A percentile compares a stretch with the other conserved stretches of the same genome.
Conservation (phyloP, 108 stramenopile species). For the Fistulifera pelliculosa region DNA sequence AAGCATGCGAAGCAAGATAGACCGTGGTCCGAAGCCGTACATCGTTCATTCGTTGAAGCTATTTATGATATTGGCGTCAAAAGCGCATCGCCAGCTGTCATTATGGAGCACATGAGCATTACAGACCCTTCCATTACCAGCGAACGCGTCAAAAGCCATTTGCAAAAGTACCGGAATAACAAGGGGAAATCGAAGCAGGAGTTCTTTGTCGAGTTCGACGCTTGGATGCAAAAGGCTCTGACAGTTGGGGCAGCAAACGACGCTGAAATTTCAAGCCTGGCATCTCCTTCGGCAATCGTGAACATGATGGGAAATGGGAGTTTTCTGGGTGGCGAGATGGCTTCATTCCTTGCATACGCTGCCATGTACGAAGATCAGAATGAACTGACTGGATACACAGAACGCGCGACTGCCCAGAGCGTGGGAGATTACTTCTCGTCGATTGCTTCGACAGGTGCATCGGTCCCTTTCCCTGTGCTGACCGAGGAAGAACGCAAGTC, state of each 20-base stretch:
- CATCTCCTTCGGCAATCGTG: slow-evolving; percentile 1
- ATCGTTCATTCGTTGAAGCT: slow-evolving; percentile 32
- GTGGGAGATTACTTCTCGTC: neutral
- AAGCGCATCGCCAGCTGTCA: slow-evolving; percentile 34
- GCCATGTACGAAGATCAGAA: slow-evolving; percentile 20
- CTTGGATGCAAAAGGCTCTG: slow-evolving; percentile 19
- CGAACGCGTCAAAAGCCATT: slow-evolving; percentile 41
- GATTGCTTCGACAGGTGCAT: slow-evolving; percentile 9
- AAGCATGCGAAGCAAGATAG: no score
- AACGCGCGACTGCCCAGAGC: neutral
- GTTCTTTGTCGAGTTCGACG: slow-evolving; percentile 37
- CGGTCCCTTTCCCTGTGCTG: slow-evolving; percentile 26
- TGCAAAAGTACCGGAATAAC: slow-evolving; percentile 46
- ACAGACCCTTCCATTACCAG: slow-evolving; percentile 27
- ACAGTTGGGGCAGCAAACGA: slow-evolving; percentile 14
- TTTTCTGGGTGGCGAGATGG: slow-evolving; percentile 31
- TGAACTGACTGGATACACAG: neutral
- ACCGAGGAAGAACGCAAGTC: slow-evolving; percentile 40
- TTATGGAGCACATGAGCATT: slow-evolving; percentile 38
- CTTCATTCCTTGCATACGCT: slow-evolving; percentile 33
- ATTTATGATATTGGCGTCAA: slow-evolving; percentile 40
- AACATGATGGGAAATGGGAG: slow-evolving; percentile 7
- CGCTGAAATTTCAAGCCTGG: neutral
- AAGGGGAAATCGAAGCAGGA: slow-evolving; percentile 27
- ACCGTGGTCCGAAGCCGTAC: slow-evolving; percentile 23